These are phyloP conservation scores for Mycena indigotica DNA, from an alignment of 768 basidiomycete species.

Conservation along the genomic window DNA sequence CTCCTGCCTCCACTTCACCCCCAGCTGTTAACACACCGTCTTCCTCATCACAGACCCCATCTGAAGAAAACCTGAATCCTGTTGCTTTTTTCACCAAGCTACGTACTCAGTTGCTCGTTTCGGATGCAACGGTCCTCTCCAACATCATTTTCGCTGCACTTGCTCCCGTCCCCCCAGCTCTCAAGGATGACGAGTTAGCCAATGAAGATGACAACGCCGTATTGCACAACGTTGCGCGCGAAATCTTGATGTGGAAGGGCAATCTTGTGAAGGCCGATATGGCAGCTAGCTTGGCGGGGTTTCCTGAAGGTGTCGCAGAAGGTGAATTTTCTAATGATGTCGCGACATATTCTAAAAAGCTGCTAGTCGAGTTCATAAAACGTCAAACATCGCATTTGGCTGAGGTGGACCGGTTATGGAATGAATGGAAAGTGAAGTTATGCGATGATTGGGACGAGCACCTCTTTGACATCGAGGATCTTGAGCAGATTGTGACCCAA, in stretches of 20 bases:
- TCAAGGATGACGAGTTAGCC: no score
- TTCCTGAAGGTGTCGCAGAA: neutral
- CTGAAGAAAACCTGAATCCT: no score
- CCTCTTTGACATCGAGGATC: neutral
- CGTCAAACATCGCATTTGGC: neutral
- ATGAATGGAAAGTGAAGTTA: neutral
- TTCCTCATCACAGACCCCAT: no score
- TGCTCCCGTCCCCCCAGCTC: neutral
- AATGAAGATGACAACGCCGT: slow-evolving; percentile 10
- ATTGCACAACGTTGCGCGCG: slow-evolving; percentile 5
- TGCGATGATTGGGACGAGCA: neutral
- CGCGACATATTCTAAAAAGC: neutral
- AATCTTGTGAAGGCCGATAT: neutral
- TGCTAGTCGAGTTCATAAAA: neutral
- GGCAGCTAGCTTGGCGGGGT: neutral
- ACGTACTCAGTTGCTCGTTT: neutral
- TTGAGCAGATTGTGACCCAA: neutral
- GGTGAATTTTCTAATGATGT: neutral
- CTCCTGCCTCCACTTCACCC: no score
- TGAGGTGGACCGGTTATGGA: neutral
- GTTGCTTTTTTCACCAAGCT: neutral
- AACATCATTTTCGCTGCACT: neutral
- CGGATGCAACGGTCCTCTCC: slow-evolving; percentile 7
- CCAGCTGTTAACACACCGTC: no score
- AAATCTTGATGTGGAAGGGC: slow-evolving; percentile 10